A percentile compares a stretch with the other conserved stretches of the same genome.
These are phyloP conservation scores for Wickerhamia fluorescens DNA, from an alignment of 805 yeast species.

Conservation along the genomic window DNA sequence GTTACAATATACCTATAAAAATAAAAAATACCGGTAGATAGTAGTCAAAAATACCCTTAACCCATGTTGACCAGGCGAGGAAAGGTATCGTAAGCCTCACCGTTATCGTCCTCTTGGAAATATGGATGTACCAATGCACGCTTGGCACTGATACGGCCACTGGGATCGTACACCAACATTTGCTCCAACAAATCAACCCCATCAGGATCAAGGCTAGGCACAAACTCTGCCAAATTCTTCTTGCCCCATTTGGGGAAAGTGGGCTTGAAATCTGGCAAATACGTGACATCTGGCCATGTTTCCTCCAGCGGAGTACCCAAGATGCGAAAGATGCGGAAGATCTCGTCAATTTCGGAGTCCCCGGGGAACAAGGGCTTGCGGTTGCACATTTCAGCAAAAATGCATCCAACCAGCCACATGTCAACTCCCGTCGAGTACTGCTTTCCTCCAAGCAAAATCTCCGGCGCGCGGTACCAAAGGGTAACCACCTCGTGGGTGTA, in stretches of 20 bases:
- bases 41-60: too few species aligned
- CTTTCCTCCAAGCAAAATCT: conserved; percentile 89
- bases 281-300: conserved; percentile 89
- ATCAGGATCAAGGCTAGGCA: conserved; percentile 72
- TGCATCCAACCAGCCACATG: conserved; percentile 98
- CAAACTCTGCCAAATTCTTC: conserved; percentile 60
- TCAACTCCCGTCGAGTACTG: conserved; percentile 98
- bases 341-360: conserved; percentile 95
- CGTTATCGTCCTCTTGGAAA: conserved; percentile 53
- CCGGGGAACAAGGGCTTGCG: conserved; percentile 96
- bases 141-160: conserved; percentile 88
- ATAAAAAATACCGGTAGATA: too few species aligned
- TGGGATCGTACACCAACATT: conserved; percentile 86
- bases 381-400: conserved; percentile 95
- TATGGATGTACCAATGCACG: conserved; percentile 88
- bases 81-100: conserved; percentile 22
- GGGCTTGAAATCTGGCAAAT: conserved; percentile 87
- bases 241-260: conserved; percentile 88
- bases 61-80: conserved; percentile 36
- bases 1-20: too few species aligned
- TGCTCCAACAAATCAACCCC: conserved; percentile 80
- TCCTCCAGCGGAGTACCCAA: conserved; percentile 94
- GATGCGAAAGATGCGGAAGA: conserved; percentile 84
- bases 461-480: conserved; percentile 96
- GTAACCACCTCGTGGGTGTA: conserved; percentile 98